Percentiles rank a stretch among this genome's conserved stretches.
These are phyloP conservation scores for Brasilioporus rufonigricans DNA, from an alignment of 768 basidiomycete genomes.

Conservation along the genomic window DNA sequence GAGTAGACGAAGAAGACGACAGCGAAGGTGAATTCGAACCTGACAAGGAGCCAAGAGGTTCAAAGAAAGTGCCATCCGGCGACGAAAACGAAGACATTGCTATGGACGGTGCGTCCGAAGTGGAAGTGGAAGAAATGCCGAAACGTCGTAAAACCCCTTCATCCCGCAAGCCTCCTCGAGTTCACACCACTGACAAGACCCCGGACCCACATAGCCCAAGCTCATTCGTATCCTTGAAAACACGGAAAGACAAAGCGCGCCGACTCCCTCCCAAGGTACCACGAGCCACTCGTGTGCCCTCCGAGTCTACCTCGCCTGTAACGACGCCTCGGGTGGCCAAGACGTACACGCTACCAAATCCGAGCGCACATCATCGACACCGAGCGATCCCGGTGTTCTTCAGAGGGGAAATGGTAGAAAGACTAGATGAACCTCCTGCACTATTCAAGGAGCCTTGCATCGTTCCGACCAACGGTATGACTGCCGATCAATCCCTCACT, in stretches of 20 bases:
- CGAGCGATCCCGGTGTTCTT: slow-evolving; percentile 61
- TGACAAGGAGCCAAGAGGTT: slow-evolving; percentile 31
- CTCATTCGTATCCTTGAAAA: slow-evolving; percentile 6
- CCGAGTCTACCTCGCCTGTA: slow-evolving; percentile 5
- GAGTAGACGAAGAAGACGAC: slow-evolving; percentile 24
- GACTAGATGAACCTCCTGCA: slow-evolving; percentile 49
- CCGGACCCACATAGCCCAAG: neutral
- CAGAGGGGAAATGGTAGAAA: slow-evolving; percentile 51
- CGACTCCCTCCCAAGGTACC: slow-evolving; percentile 20
- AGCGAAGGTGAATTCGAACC: slow-evolving; percentile 60
- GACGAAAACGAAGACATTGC: slow-evolving; percentile 32
- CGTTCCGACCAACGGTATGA: slow-evolving; percentile 56
- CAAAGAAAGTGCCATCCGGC: slow-evolving; percentile 32
- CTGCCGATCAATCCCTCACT: slow-evolving; percentile 43
- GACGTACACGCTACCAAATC: slow-evolving; percentile 58
- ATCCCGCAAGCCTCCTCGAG: neutral
- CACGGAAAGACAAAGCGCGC: slow-evolving; percentile 13
- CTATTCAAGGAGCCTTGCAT: slow-evolving; percentile 46
- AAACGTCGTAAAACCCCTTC: slow-evolving; percentile 14
- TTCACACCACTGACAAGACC: neutral
- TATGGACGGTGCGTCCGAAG: slow-evolving; percentile 19
- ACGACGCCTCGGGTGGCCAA: slow-evolving; percentile 28
- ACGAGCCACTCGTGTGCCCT: slow-evolving; percentile 1
- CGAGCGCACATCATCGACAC: slow-evolving; percentile 72
- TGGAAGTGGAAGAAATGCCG: slow-evolving; percentile 7